These are phyloP conservation scores for Diospyros lotus DNA, from an alignment of 148 eudicot species.

Conservation along the genomic window DNA sequence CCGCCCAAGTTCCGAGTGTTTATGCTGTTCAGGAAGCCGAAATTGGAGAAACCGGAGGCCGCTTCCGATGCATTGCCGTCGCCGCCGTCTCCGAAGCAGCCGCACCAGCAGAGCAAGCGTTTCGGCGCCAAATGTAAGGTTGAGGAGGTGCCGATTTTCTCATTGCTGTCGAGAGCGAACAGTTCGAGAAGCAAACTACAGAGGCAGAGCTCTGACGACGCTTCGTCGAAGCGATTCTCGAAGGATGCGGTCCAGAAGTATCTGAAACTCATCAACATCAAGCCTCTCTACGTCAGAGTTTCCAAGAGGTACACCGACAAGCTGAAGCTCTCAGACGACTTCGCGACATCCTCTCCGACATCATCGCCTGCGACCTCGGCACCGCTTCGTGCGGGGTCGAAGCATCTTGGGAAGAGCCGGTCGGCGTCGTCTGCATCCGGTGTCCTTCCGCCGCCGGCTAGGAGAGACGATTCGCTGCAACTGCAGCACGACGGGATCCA, in stretches of 20 bases:
- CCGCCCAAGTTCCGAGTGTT: constrained; percentile 30
- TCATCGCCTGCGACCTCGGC: constrained; percentile 17
- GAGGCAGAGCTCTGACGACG: constrained; percentile 15
- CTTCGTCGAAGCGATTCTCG: constrained; percentile 22
- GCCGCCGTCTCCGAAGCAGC: constrained; percentile 7
- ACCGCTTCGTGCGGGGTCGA: constrained; percentile 29
- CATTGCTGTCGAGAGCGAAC: constrained; percentile 22
- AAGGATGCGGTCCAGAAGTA: constrained; percentile 36
- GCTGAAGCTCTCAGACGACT: not conserved
- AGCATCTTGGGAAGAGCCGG: constrained; percentile 40
- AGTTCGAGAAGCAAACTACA: constrained; percentile 27
- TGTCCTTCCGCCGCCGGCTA: constrained; percentile 14
- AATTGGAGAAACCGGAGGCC: constrained; percentile 15
- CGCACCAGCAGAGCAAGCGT: constrained; percentile 18
- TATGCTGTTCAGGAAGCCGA: constrained; percentile 29
- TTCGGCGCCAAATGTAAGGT: constrained; percentile 16
- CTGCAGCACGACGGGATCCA: constrained; percentile 56
- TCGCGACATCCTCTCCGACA: constrained; percentile 15
- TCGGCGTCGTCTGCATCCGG: constrained; percentile 44
- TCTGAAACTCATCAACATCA: constrained; percentile 44
- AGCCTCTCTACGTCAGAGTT: constrained; percentile 36
- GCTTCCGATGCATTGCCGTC: not conserved
- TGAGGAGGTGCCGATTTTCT: constrained; percentile 15
- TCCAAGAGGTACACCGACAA: constrained; percentile 24
- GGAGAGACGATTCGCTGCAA: constrained; percentile 41